Percentiles rank a stretch among this genome's conserved stretches.
These are phyloP conservation scores for Phytophthora niederhauseri DNA, from an alignment of 352 stramenopile genomes.

Conservation along the genomic window DNA sequence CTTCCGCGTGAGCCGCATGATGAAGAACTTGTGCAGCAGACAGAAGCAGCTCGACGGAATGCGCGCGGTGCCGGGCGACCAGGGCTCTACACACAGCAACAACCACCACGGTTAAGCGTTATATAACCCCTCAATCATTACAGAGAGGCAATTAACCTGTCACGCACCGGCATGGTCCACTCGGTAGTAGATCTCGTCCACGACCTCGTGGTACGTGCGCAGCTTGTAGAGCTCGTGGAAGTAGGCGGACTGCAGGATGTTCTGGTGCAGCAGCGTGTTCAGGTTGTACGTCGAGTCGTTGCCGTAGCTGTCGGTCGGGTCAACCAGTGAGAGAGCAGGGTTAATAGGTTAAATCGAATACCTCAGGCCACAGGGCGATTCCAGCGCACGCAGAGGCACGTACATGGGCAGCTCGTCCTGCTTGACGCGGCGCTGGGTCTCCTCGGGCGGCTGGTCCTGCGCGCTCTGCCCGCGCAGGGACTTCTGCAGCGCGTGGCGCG, in stretches of 20 bases:
- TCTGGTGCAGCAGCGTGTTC: slow-evolving; percentile 96
- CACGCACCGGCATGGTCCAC: slow-evolving; percentile 77
- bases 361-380: not conserved
- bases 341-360: slow-evolving; percentile 15
- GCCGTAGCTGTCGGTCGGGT: slow-evolving; percentile 54
- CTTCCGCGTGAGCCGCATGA: slow-evolving; percentile 95
- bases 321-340: slow-evolving; percentile 4
- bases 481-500: slow-evolving; percentile 68
- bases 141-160: slow-evolving; percentile 11
- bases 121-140: not conserved
- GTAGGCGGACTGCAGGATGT: slow-evolving; percentile 95
- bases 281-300: slow-evolving; percentile 96
- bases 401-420: slow-evolving; percentile 83
- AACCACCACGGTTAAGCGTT: slow-evolving; percentile 34
- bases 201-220: slow-evolving; percentile 97
- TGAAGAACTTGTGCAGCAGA: slow-evolving; percentile 97
- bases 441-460: slow-evolving; percentile 40
- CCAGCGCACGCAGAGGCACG: slow-evolving; percentile 17
- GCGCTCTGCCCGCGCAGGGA: slow-evolving; percentile 47
- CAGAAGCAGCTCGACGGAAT: slow-evolving; percentile 97
- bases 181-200: slow-evolving; percentile 93
- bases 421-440: slow-evolving; percentile 66
- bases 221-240: slow-evolving; percentile 95
- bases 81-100: slow-evolving; percentile 81
- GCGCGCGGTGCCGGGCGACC: slow-evolving; percentile 88